Percentiles rank a stretch among this genome's conserved stretches.
Conservation (phyloP, 257 asterid genomes). For the Penstemon newberryi region DNA sequence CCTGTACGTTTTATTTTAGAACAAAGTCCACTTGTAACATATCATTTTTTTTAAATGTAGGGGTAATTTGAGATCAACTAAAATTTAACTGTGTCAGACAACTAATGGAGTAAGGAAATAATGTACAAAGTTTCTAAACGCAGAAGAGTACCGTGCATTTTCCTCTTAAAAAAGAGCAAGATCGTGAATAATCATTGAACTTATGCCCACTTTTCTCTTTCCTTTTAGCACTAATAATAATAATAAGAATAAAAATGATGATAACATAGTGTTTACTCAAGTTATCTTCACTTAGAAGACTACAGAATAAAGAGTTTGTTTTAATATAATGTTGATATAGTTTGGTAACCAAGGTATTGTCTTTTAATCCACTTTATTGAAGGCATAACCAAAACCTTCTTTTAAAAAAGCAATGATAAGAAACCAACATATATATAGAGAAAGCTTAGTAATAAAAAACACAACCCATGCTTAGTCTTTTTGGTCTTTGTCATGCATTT, state of each 20-base stretch:
- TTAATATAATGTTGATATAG: not conserved
- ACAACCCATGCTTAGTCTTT: constrained; percentile 13
- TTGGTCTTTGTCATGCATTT: constrained; percentile 24
- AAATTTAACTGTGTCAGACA: no score
- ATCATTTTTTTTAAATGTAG: no score
- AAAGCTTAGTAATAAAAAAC: constrained; percentile 23
- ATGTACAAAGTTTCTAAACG: no score
- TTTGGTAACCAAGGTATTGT: not conserved
- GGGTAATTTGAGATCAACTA: no score
- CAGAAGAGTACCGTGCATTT: no score
- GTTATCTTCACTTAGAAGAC: constrained; percentile 39
- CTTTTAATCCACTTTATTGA: constrained; percentile 22
- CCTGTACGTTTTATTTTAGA: no score
- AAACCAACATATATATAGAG: constrained; percentile 30
- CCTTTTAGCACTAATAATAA: constrained; percentile 1
- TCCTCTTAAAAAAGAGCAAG: no score
- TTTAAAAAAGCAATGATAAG: constrained; percentile 38
- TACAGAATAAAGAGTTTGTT: not conserved
- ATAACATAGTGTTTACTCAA: constrained; percentile 14
- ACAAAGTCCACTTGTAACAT: no score
- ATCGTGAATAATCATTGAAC: no score
- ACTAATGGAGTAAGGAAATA: no score
- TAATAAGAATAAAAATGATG: not conserved
- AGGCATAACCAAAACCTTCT: constrained; percentile 24
- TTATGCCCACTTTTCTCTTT: no score